A percentile compares a stretch with the other conserved stretches of the same genome.
Conservation (phyloP, 2,329 filamentous ascomycete species). For the Didymella pomorum region DNA sequence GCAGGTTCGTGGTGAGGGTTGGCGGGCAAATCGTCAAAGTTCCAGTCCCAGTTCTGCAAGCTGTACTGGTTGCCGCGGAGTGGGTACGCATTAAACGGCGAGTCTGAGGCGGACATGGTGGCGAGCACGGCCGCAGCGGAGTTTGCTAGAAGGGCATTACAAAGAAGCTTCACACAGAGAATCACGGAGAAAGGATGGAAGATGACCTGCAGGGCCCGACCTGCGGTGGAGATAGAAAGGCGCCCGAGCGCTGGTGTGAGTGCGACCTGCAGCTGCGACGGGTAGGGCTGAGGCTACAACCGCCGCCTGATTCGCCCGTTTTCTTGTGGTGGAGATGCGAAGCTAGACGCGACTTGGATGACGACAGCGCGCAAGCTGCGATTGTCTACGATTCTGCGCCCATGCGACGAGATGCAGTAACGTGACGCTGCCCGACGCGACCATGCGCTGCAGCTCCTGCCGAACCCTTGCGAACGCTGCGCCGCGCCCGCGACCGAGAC, state of each 20-base stretch:
- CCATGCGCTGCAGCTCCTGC: slow-evolving; percentile 44
- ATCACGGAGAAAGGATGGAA: not conserved
- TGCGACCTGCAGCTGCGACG: slow-evolving; percentile 9
- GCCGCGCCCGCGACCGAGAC: slow-evolving; percentile 31
- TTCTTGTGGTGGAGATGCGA: not conserved
- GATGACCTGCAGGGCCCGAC: not conserved
- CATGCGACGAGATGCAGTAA: slow-evolving; percentile 38
- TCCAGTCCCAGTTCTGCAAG: not conserved
- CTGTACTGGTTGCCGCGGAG: slow-evolving; percentile 2
- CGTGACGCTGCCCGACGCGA: slow-evolving; percentile 26
- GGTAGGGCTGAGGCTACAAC: slow-evolving; percentile 16
- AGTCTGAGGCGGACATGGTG: slow-evolving; percentile 20
- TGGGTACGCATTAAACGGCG: not conserved
- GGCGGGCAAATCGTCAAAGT: not conserved
- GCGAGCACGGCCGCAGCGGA: not conserved
- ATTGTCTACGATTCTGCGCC: not conserved
- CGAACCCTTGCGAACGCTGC: slow-evolving; percentile 31
- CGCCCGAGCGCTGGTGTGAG: slow-evolving; percentile 10
- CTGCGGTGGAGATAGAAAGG: slow-evolving; percentile 12
- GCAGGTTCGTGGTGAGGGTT: not conserved
- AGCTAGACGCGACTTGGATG: slow-evolving; percentile 16
- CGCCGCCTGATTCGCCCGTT: slow-evolving; percentile 7
- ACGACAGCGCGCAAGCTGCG: slow-evolving; percentile 10
- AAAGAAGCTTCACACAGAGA: not conserved
- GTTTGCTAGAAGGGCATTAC: slow-evolving; percentile 1